phyloP scores from a whole-genome alignment of 2,329 filamentous ascomycete species.

The Colletotrichum tropicicola region DNA sequence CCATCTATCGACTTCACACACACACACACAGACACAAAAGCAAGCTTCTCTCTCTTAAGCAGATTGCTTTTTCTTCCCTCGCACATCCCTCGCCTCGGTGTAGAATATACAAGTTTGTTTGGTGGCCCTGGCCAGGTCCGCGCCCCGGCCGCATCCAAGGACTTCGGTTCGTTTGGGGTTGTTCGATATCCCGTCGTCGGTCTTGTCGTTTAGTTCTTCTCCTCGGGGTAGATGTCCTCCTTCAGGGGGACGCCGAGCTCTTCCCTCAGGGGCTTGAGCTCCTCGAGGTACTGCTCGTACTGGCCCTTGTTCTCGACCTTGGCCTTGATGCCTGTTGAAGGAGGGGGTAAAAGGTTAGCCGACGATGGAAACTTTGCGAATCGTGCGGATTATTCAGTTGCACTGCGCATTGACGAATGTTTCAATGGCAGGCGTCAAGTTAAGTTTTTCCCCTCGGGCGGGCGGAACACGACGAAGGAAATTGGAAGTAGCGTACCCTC shows the following conservation, averaged over 20 bases:
- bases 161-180: neutral
- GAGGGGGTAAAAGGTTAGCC: neutral
- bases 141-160: constrained; percentile 10
- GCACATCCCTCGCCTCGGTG: constrained; percentile 31
- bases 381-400: neutral
- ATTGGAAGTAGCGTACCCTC: constrained; percentile 74
- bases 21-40: constrained; percentile 5
- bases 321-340: constrained; percentile 86
- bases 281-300: constrained; percentile 95
- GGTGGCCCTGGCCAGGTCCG: constrained; percentile 1
- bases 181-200: neutral
- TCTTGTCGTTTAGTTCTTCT: constrained; percentile 48
- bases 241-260: constrained; percentile 92
- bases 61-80: constrained; percentile 1
- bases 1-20: constrained; percentile 29
- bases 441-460: neutral
- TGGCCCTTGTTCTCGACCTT: constrained; percentile 99
- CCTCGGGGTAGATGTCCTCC: constrained; percentile 88
- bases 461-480: neutral
- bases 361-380: neutral
- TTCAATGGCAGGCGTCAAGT: neutral
- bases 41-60: constrained; percentile 19
- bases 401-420: neutral
- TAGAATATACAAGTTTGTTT: constrained; percentile 48
- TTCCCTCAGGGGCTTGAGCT: constrained; percentile 91